Percentiles rank a stretch among this genome's conserved stretches.
Conservation (phyloP, 345 rosid species). For the Excoecaria agallocha region DNA sequence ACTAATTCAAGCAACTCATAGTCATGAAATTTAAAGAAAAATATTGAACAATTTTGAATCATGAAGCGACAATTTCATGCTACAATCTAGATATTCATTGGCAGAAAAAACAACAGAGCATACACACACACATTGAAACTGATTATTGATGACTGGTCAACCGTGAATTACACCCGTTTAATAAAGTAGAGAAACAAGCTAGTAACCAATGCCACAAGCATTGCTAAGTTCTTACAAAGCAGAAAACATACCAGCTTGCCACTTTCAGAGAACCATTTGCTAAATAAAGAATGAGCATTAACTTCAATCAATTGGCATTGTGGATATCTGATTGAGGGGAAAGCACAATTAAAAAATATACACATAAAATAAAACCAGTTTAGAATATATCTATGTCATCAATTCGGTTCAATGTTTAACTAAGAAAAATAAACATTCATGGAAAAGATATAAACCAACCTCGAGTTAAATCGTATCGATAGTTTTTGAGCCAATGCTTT, state of each 20-base stretch:
- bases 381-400: not conserved
- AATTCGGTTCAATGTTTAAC: not conserved
- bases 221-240: not conserved
- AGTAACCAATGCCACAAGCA: not conserved
- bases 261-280: conserved; percentile 99
- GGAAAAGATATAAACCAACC: conserved; percentile 39
- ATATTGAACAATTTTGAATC: not conserved
- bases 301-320: conserved; percentile 95
- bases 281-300: conserved; percentile 96
- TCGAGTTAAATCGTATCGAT: conserved; percentile 76
- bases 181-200: not conserved
- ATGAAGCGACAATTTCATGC: not conserved
- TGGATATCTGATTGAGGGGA: conserved; percentile 58
- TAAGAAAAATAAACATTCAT: not conserved
- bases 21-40: not conserved
- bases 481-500: conserved; percentile 97
- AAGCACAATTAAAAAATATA: conserved; percentile 10
- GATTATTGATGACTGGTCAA: conserved; percentile 1
- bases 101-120: not conserved
- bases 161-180: not conserved
- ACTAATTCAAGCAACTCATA: not conserved
- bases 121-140: not conserved
- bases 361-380: not conserved
- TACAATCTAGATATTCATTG: not conserved
- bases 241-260: conserved; percentile 80